Evolutionary conservation across 2,329 filamentous ascomycete genomes (phyloP), one percentile per base, ranked within the genome.

Genomic region (Tolypocladium pustulatum): DNA sequence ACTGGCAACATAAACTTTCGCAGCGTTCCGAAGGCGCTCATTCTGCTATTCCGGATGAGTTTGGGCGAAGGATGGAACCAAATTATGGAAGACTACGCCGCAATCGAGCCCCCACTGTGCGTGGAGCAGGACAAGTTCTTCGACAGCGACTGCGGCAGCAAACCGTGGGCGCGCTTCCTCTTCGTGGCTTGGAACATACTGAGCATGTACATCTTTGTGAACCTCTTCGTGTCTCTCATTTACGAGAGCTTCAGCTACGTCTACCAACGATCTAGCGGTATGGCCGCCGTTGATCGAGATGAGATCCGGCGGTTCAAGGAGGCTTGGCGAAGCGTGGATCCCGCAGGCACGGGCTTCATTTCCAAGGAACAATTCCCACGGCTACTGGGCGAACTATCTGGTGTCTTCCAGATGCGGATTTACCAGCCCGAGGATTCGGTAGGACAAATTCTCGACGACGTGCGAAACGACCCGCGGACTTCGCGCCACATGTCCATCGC

Each of bases 171-270:
- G 9, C 82, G 91, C 56, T 84, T 86, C 38, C 79, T 99, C 12
- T 99, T 99, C 76, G 91, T 97, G 59, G 85, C 88, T 5, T 99
- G 94, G 94, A 99, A 99, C 77, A 93, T 99, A 67, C 82, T 99
- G 73, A 97, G 93, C 88, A 99, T 99, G 94, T 99, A 99, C 75
- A 96, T 99, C 68, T 99, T 99, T 68, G 93, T 97, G 69, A 97
- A 93, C 69, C 77, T 99, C 69, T 99, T 99, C 72, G 93, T 99
- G 60, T 99, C 94, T 55, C 85, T 99, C 71, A 99, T 99, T 65
- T 99, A 95, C 75, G 94, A 99, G 77, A 97, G 92, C 74, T 99
- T 99, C 80, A 96, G 91, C 71, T 99, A 99, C 68, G 94, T 99
- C 63, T 99, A 97, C 71, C 95, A 99, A 75, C 85, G 91, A 62